Percentiles rank a stretch among this genome's conserved stretches.
Conservation (phyloP, 805 yeast species). For the Vanderwaltozyma tropicalis region DNA sequence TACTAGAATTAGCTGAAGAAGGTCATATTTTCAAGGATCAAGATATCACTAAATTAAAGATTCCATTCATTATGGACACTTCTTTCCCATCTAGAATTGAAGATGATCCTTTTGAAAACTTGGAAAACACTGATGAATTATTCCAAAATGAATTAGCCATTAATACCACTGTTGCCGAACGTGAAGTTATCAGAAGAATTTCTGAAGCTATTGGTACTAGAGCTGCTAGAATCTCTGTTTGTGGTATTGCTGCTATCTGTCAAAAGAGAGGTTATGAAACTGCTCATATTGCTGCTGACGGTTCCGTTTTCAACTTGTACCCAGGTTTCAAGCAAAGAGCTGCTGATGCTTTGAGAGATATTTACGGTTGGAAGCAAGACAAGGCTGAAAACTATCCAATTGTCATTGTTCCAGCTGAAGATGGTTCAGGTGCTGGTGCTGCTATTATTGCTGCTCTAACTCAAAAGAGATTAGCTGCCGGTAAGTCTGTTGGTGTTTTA, state of each 20-base stretch:
- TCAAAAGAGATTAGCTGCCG: conserved; percentile 61
- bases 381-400: conserved; percentile 57
- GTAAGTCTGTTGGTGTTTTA: conserved; percentile 53
- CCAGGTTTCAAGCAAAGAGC: conserved; percentile 88
- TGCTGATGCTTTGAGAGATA: conserved; percentile 77
- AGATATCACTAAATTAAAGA: conserved; percentile 50
- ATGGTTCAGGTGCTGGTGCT: conserved; percentile 98
- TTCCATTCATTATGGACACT: conserved; percentile 73
- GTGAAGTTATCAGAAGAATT: conserved; percentile 69
- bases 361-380: conserved; percentile 62
- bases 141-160: conserved; percentile 52
- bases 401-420: conserved; percentile 84
- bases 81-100: conserved; percentile 81
- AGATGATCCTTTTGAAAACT: conserved; percentile 78
- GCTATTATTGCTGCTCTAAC: conserved; percentile 96
- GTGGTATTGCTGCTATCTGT: conserved; percentile 93
- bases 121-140: conserved; percentile 61
- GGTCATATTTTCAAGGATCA: conserved; percentile 62
- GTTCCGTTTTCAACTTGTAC: conserved; percentile 88
- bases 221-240: conserved; percentile 82
- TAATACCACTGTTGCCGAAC: conserved; percentile 62
- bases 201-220: conserved; percentile 86
- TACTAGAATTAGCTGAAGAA: conserved; percentile 58
- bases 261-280: conserved; percentile 68
- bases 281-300: conserved; percentile 93